A percentile compares a stretch with the other conserved stretches of the same genome.
phyloP scores from a whole-genome alignment of 225 moss, liverwort and hornwort genomes.

The Pseudoscleropodium purum region DNA sequence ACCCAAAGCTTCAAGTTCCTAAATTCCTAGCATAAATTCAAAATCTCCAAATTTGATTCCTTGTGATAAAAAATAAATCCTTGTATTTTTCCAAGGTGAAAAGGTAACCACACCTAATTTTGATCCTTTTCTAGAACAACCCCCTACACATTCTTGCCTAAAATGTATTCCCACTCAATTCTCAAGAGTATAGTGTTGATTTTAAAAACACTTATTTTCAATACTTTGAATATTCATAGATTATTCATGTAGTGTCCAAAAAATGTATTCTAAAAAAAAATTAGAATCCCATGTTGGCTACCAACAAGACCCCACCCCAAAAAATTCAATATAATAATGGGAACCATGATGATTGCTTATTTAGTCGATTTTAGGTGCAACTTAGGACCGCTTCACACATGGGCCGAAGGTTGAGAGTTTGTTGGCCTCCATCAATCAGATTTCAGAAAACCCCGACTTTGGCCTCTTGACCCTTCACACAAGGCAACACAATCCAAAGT shows the following conservation, averaged over 20 bases:
- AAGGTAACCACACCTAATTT: neutral
- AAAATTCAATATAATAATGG: neutral
- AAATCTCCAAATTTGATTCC: neutral
- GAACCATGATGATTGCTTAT: neutral
- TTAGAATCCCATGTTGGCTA: too few species aligned
- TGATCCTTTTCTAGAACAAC: fast-evolving
- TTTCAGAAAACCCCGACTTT: too few species aligned
- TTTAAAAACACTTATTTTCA: neutral
- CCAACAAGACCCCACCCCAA: neutral
- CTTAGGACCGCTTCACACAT: too few species aligned
- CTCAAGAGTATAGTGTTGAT: fast-evolving
- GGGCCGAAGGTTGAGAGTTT: too few species aligned
- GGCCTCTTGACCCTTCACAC: too few species aligned
- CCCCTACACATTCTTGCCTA: neutral
- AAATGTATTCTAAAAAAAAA: neutral
- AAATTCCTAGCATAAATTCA: fast-evolving
- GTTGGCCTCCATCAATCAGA: too few species aligned
- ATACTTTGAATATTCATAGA: neutral
- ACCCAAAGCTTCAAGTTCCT: fast-evolving
- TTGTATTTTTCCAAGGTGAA: fast-evolving
- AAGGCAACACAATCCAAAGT: too few species aligned
- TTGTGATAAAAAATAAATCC: too few species aligned
- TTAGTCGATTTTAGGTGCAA: neutral
- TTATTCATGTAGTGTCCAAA: neutral
- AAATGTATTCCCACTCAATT: neutral